Base-by-base conservation (phyloP, 371 early-diverging fungal species). In the Apophysomyces sp. region DNA sequence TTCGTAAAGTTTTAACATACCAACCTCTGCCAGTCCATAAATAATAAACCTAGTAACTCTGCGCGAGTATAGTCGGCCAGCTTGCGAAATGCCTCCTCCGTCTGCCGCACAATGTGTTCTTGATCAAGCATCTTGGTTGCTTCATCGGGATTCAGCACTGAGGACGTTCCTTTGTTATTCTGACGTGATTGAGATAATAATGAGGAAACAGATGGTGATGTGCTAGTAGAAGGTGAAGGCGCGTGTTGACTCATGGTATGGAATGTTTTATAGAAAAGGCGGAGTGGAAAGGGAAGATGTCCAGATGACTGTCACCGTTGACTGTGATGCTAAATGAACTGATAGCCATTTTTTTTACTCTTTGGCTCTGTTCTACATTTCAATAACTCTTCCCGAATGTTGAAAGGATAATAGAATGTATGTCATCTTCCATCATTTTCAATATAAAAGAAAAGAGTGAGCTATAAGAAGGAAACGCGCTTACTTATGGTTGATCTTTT, bases 21-120 rank as follows among this genome's bases (percentile, higher is more conserved):
- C 58, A 44, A 16, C 32, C 21, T 32, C 31, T 3, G 24, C 27
- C 39, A 53, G 21, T 40, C 15, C 9, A 28, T 37, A 7, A 41
- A 2, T 27, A 29, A 7, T 9, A 16, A 44, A 84, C 87, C 73
- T 62, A 80, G 64, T 56, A 86, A 66, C 44, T 87, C 86, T 31
- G 71, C 81, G 28, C 74, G 80, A 39, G 86, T 78, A 61, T 87
- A 87, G 16, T 83, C 80, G 8, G 78, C 58, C 36, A 87, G 66
- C 52, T 84, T 84, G 5, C 69, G 74, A 62, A 84, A 83, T 61
- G 84, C 84, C 18, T 84, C 82, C 41, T 85, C 77, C 2, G 85
- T 86, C 11, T 84, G 65, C 54, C 74, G 62, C 6, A 70, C 65
- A 29, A 87, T 79, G 66, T 87, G 81, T 36, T 84, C 83, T 37